Evolutionary conservation across 129 eudicot genomes (phyloP).

Genomic region (Chrysanthemum makinoi): DNA sequence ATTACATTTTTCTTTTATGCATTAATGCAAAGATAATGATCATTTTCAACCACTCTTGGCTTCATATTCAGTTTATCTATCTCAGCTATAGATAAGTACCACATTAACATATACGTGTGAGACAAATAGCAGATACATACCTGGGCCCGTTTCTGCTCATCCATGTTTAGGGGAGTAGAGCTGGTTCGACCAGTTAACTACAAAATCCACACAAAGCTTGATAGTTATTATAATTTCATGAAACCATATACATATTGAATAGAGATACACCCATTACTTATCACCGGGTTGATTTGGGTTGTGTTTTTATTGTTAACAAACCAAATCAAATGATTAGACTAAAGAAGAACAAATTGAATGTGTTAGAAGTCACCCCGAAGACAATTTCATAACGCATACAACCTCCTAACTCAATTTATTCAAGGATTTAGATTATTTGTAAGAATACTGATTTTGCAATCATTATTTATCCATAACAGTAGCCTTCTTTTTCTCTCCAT

Average conservation of each 20-base stretch:
- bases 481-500: too few species aligned
- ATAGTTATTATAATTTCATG: neutral
- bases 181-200: conserved; percentile 87
- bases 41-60: too few species aligned
- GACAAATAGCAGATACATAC: conserved; percentile 36
- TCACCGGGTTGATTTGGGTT: neutral
- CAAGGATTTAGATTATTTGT: neutral
- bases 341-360: too few species aligned
- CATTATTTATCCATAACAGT: neutral
- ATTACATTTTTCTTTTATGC: too few species aligned
- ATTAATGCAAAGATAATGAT: too few species aligned
- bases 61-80: neutral
- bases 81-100: neutral
- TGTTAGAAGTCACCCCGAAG: neutral
- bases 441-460: neutral
- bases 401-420: neutral
- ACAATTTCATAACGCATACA: neutral
- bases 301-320: too few species aligned
- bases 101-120: neutral
- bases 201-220: conserved; percentile 17
- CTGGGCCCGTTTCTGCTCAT: conserved; percentile 87
- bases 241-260: neutral
- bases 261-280: neutral
- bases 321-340: too few species aligned
- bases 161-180: conserved; percentile 88